A percentile compares a stretch with the other conserved stretches of the same genome.
phyloP scores from a whole-genome alignment of 2,329 filamentous ascomycete species.

The Fusarium piperis region DNA sequence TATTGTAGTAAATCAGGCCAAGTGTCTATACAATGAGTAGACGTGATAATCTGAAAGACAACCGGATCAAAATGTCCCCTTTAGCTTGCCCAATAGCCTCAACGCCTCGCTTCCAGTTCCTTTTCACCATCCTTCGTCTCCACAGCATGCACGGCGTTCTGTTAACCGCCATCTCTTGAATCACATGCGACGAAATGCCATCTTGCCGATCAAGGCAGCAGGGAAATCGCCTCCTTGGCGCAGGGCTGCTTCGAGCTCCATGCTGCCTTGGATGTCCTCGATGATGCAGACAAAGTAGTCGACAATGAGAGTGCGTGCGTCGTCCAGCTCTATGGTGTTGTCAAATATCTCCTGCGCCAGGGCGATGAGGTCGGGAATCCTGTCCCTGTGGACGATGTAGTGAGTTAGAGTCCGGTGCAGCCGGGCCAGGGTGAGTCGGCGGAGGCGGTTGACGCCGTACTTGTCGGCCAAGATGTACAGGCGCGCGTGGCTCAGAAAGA shows the following conservation, averaged over 20 bases:
- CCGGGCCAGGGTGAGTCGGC: constrained; percentile 24
- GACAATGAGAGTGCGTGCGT: constrained; percentile 30
- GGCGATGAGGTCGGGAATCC: constrained; percentile 28
- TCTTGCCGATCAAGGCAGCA: constrained; percentile 22
- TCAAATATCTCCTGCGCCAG: constrained; percentile 34
- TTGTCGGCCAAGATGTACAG: constrained; percentile 42
- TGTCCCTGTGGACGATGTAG: constrained; percentile 21
- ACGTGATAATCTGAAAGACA: background rate
- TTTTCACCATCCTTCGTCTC: background rate
- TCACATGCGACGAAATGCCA: constrained; percentile 20
- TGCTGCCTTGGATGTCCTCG: constrained; percentile 22
- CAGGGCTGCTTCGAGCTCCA: constrained; percentile 23
- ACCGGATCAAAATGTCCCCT: background rate
- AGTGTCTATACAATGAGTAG: background rate
- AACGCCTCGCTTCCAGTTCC: constrained; percentile 15
- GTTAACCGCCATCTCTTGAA: background rate
- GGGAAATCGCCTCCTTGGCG: constrained; percentile 33
- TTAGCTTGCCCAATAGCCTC: background rate
- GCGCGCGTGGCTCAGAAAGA: constrained; percentile 36
- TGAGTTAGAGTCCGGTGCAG: constrained; percentile 29
- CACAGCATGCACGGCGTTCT: background rate
- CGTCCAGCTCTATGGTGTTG: constrained; percentile 33
- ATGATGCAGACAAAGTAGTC: constrained; percentile 35
- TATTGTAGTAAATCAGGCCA: background rate
- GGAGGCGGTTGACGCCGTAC: constrained; percentile 32